phyloP scores from a whole-genome alignment of 208 protist species.

The Crithidia thermophila region DNA sequence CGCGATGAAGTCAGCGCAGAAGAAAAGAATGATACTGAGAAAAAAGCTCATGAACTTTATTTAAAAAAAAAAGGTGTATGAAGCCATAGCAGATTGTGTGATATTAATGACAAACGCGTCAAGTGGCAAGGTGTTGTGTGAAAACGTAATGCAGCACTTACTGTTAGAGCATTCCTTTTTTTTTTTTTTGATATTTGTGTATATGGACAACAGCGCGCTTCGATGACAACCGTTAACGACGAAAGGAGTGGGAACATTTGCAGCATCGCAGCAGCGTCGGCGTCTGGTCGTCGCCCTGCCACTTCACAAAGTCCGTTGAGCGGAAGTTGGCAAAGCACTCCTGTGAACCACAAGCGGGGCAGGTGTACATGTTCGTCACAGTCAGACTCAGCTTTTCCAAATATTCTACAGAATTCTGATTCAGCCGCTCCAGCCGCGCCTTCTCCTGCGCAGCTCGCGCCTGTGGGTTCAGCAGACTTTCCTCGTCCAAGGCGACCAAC shows the following conservation, averaged over 20 bases:
- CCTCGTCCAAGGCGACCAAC: conserved; percentile 47
- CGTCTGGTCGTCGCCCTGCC: conserved; percentile 61
- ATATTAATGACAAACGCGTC: no score
- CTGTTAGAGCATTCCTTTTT: no score
- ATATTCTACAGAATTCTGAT: conserved; percentile 59
- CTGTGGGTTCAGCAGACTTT: conserved; percentile 48
- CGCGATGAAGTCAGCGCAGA: no score
- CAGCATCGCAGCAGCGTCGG: conserved; percentile 62
- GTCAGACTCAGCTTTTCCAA: conserved; percentile 37
- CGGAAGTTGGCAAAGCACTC: conserved; percentile 65
- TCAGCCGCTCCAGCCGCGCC: conserved; percentile 33
- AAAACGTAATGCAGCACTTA: no score
- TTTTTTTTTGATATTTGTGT: background rate
- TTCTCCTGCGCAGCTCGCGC: conserved; percentile 31
- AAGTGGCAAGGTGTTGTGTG: no score
- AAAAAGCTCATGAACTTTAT: no score
- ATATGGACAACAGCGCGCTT: background rate
- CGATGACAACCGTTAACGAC: conserved; percentile 7
- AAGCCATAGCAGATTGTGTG: no score
- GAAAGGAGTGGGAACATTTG: conserved; percentile 47
- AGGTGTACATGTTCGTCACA: conserved; percentile 57
- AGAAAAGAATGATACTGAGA: no score
- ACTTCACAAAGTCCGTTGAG: conserved; percentile 68
- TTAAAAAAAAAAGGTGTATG: no score
- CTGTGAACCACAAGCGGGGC: conserved; percentile 45